These are phyloP conservation scores for Candida suzukii DNA, from an alignment of 805 yeast genomes.

Conservation along the genomic window DNA sequence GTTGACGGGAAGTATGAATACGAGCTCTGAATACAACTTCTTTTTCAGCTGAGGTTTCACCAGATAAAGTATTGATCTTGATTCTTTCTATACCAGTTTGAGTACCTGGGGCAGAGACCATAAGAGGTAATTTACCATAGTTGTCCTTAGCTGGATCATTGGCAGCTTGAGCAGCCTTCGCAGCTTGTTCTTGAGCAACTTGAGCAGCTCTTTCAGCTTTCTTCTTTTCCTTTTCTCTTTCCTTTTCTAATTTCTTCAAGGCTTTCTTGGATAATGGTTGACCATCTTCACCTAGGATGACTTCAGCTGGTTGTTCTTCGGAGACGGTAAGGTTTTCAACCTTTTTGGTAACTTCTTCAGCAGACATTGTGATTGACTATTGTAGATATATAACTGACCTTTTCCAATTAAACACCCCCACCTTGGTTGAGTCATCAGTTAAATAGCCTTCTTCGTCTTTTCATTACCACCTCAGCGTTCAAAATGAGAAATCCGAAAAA, in stretches of 20 bases:
- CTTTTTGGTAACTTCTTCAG: conserved; percentile 22
- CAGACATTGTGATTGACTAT: conserved; percentile 13
- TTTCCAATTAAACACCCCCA: too few relatives aligned
- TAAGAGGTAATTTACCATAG: conserved; percentile 86
- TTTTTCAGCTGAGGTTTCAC: conserved; percentile 64
- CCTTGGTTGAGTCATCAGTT: too few relatives aligned
- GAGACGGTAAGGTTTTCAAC: conserved; percentile 18
- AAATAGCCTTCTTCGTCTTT: too few relatives aligned
- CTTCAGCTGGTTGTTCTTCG: conserved; percentile 11
- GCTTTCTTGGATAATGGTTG: conserved; percentile 91
- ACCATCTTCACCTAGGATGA: conserved; percentile 49
- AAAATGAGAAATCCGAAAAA: too few relatives aligned
- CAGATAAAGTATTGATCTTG: conserved; percentile 47
- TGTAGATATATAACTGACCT: too few relatives aligned
- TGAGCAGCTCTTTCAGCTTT: conserved; percentile 90
- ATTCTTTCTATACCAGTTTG: conserved; percentile 64
- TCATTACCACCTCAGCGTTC: too few relatives aligned
- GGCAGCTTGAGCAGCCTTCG: conserved; percentile 58
- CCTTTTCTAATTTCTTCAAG: conserved; percentile 88
- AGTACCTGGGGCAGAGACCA: conserved; percentile 49
- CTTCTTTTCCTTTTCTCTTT: conserved; percentile 85
- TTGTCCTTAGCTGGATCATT: conserved; percentile 81
- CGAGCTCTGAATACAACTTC: conserved; percentile 87
- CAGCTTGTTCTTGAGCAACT: conserved; percentile 80
- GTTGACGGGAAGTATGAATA: conserved; percentile 87